Evolutionary conservation across 176 grass and related monocot genomes (phyloP).

Genomic region (Sorghum bicolor): DNA sequence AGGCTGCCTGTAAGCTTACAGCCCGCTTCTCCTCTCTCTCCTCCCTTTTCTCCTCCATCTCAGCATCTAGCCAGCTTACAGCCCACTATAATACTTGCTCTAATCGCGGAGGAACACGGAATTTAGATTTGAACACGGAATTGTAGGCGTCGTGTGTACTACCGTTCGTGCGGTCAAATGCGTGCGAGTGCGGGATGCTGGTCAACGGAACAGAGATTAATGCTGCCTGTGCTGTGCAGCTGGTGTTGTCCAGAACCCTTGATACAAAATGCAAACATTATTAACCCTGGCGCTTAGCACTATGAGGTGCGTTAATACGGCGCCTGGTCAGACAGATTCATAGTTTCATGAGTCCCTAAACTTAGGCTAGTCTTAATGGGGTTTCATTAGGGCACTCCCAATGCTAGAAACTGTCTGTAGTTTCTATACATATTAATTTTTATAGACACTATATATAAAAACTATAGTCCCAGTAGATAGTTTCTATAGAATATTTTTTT

Average conservation of each 20-base stretch:
- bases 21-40: too few relatives aligned
- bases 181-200: constrained; percentile 12
- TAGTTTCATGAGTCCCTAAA: background rate
- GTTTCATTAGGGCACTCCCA: too few relatives aligned
- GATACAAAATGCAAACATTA: background rate
- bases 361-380: too few relatives aligned
- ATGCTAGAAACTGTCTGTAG: too few relatives aligned
- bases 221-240: constrained; percentile 6
- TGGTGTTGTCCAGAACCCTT: background rate
- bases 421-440: too few relatives aligned
- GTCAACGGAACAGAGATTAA: constrained; percentile 28
- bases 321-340: background rate
- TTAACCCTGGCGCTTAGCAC: constrained; percentile 15
- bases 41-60: too few relatives aligned
- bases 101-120: background rate
- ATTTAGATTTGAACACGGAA: constrained; percentile 18
- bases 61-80: too few relatives aligned
- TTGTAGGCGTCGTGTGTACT: background rate
- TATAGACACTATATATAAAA: too few relatives aligned
- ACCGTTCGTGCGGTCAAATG: background rate
- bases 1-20: too few relatives aligned
- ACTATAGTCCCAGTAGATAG: too few relatives aligned
- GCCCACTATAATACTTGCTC: too few relatives aligned
- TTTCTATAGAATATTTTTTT: too few relatives aligned
- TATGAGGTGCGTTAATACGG: constrained; percentile 5